Evolutionary conservation across 306 rosid species (phyloP).

Genomic region (Pterocarpus santalinus): DNA sequence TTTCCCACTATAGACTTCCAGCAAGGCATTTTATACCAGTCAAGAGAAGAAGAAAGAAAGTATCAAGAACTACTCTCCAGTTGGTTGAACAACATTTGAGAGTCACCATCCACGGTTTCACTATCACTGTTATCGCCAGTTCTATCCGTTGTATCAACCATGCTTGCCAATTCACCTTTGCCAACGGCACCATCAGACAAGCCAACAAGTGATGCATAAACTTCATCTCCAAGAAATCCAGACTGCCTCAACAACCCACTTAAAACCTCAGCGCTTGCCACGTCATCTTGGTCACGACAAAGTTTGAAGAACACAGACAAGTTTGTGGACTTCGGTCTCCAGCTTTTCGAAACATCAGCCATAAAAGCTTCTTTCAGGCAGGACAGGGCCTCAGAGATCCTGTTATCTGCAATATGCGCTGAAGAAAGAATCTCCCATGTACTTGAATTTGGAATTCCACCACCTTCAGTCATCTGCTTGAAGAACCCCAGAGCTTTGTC

Average conservation of each 20-base stretch:
- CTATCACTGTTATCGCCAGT: slow-evolving; percentile 37
- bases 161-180: slow-evolving; percentile 40
- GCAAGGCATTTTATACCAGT: slow-evolving; percentile 20
- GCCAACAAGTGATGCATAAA: slow-evolving; percentile 67
- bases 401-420: slow-evolving; percentile 65
- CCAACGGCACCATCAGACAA: slow-evolving; percentile 48
- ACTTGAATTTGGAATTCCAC: slow-evolving; percentile 79
- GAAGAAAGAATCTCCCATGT: slow-evolving; percentile 88
- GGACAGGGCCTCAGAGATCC: slow-evolving; percentile 66
- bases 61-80: slow-evolving; percentile 55
- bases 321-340: slow-evolving; percentile 75
- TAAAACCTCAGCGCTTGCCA: slow-evolving; percentile 61
- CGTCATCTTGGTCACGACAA: slow-evolving; percentile 69
- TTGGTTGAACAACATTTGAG: slow-evolving; percentile 67
- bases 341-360: slow-evolving; percentile 64
- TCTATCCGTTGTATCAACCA: slow-evolving; percentile 36
- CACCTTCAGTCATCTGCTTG: slow-evolving; percentile 66
- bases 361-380: slow-evolving; percentile 83
- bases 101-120: slow-evolving; percentile 55
- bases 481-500: slow-evolving; percentile 69
- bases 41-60: not conserved
- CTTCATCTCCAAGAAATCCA: slow-evolving; percentile 52
- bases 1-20: not conserved
- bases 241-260: slow-evolving; percentile 69
- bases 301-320: slow-evolving; percentile 63